Evolutionary conservation across 495 filamentous ascomycete species (phyloP), one percentile per base, ranked within the genome.

Genomic region (Daldinia decipiens): DNA sequence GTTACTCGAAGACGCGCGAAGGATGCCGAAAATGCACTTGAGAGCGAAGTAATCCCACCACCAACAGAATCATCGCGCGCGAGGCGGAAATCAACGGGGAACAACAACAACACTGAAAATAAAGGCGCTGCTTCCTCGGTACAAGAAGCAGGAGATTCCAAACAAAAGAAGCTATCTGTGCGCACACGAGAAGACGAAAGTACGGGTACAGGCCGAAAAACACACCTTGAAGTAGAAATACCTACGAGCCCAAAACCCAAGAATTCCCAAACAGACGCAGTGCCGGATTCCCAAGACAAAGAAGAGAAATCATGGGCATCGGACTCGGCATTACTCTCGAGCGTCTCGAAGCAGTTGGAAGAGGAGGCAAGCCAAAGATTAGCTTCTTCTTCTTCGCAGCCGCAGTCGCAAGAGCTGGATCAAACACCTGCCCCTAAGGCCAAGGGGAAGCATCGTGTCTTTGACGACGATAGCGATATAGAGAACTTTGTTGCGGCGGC

Each of bases 381-480:
- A 52, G 71, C 62, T 5, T 65, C 43, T 47, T 47, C 68, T 24
- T 24, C 21, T n/a, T n/a, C n/a, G 31, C 68, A 68, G 40, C 68
- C 68, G 36, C 68, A 66, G 31, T 68, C 73, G 6, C 13, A 51
- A n/a, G 71, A 65, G 5, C 45, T 55, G 9, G 64, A 73, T 8
- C 52, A 54, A 27, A 75, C 54, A 29, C 61, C 61, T 11, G 58
- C 32, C 38, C 69, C 74, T 5, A 75, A 67, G 21, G 61, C 71
- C 17, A 71, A 65, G 38, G 56, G 55, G 11, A 78, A 76, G 36
- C 76, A 77, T 31, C 60, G 76, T 24, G 72, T 76, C 1, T 80
- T 80, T 43, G 75, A 65, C 19, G 76, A 79, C n/a, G 72, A 77
- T 29, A 69, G 73, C 17, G 77, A 79, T 39, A 67, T 78, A 65